Evolutionary conservation across 768 basidiomycete genomes (phyloP), one percentile per base, ranked within the genome.

Genomic region (Polyporus arcularius): DNA sequence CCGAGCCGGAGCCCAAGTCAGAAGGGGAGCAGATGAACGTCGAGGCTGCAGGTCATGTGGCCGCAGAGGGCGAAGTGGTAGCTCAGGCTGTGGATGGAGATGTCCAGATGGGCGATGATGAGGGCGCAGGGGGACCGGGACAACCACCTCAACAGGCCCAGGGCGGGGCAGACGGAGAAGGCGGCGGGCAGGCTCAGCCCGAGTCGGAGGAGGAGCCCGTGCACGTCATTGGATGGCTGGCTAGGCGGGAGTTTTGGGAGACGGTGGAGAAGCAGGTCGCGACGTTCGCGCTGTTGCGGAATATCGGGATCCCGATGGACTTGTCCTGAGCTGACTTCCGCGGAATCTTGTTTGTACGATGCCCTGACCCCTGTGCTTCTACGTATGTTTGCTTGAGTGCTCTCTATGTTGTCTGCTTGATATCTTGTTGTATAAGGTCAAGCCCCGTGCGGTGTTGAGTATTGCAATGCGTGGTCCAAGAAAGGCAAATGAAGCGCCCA

Each of bases 251-350:
- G 4, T 58, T 53, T 9, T 53, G 51, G 58, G 41, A 51, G 8
- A 45, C 52, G 42, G 58, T 58, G 18, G 32, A 58, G 43, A 58
- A 58, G 48, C 58, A 58, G 21, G 51, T 40, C 8, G 58, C 58
- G 15, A 53, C 42, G 5, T 53, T 53, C 38, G 58, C 51, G 4
- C 21, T 58, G 12, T 18, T 47, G 49, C 38, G 38, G 15, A 42
- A 58, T 53, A 46, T 58, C 42, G 58, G 43, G 16, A n/a, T 45
- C n/a, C 15, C 43, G n/a, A 45, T 45, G 43, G 43, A 45, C n/a
- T 8, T 45, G 43, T 45, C 43, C 9, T 45, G 21, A 45, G 21
- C 21, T 26, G 21, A 26, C 21, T 26, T 26, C 21, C 2, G 21
- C 21, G 21, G 21, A 26, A 26, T 42, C 14, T 12, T 42, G 1